Evolutionary conservation across 257 asterid species (phyloP).

Genomic region (Ilex aquifolium): DNA sequence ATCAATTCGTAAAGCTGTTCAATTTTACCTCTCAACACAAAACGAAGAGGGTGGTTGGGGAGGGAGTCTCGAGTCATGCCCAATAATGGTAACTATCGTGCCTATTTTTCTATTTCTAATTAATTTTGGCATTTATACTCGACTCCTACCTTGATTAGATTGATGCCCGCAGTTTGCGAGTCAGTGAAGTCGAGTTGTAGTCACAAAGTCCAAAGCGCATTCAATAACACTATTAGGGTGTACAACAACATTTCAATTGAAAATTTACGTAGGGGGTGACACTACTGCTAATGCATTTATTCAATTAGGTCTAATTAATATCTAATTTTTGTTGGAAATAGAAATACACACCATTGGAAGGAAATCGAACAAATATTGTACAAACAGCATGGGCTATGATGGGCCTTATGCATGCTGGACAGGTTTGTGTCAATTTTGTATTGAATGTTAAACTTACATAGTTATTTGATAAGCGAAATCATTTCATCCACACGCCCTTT

Average conservation of each 20-base stretch:
- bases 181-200: too few relatives aligned
- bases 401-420: constrained; percentile 68
- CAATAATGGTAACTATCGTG: constrained; percentile 47
- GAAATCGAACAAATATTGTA: constrained; percentile 65
- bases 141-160: too few relatives aligned
- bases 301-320: too few relatives aligned
- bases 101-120: not conserved
- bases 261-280: not conserved
- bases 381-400: constrained; percentile 91
- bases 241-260: too few relatives aligned
- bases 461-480: too few relatives aligned
- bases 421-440: constrained; percentile 29
- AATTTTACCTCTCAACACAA: constrained; percentile 49
- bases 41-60: constrained; percentile 93
- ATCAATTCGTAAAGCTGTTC: constrained; percentile 42
- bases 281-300: too few relatives aligned
- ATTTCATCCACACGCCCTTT: too few relatives aligned
- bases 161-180: too few relatives aligned
- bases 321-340: constrained; percentile 14
- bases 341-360: constrained; percentile 76
- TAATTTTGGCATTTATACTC: too few relatives aligned
- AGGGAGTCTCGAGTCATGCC: constrained; percentile 73
- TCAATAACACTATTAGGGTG: too few relatives aligned
- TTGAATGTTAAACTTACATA: too few relatives aligned
- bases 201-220: too few relatives aligned